Percentiles rank a stretch among this genome's conserved stretches.
phyloP scores from a whole-genome alignment of 331 rosid genomes.

The Pyrus hybrid region DNA sequence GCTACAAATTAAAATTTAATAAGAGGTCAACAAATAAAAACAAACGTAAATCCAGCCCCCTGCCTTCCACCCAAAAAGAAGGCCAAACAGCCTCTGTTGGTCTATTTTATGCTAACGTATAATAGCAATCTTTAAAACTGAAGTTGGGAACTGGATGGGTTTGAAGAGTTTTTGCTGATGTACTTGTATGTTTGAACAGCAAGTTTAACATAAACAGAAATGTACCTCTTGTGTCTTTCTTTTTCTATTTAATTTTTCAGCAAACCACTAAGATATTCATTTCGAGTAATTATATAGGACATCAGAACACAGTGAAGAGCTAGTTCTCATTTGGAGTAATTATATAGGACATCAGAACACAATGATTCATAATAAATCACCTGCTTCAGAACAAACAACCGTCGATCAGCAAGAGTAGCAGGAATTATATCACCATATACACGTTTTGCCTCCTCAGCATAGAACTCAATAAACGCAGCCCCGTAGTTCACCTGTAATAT shows the following conservation, averaged over 20 bases:
- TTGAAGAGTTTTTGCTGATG: not conserved
- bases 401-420: constrained; percentile 67
- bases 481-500: constrained; percentile 60
- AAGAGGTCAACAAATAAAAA: not conserved
- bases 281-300: no score
- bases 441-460: constrained; percentile 91
- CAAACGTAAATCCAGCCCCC: not conserved
- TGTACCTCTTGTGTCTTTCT: not conserved
- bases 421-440: constrained; percentile 91
- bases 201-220: not conserved
- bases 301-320: no score
- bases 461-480: constrained; percentile 83
- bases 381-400: constrained; percentile 90
- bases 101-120: not conserved
- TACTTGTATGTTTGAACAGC: not conserved
- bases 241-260: not conserved
- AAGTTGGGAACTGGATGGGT: not conserved
- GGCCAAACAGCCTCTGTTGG: not conserved
- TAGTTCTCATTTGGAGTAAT: not conserved
- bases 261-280: not conserved
- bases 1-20: constrained; percentile 45
- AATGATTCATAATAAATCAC: constrained; percentile 29
- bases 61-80: not conserved
- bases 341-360: constrained; percentile 4
- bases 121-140: not conserved